Base-by-base conservation (phyloP, 345 rosid species). In the Citrus trifoliata region DNA sequence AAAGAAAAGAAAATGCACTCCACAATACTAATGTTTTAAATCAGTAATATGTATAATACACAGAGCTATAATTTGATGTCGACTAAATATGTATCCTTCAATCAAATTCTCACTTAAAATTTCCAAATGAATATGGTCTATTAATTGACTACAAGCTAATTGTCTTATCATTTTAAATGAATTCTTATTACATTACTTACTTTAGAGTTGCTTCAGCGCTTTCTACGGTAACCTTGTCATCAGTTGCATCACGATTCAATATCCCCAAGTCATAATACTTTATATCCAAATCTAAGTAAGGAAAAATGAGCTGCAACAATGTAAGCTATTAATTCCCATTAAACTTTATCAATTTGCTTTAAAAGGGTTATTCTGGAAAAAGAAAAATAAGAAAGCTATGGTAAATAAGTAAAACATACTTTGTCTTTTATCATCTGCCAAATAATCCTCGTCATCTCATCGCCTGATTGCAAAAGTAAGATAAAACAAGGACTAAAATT, bases 391-490 rank as follows among this genome's bases (percentile, higher is more conserved):
- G 10, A 10, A 38, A 76, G 35, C 46, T 40, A 80, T 28, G 32
- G 33, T 22, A 28, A 76, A 73, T 35, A 32, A 14, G 14, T 65
- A 78, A 70, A 51, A 18, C 85, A 37, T 81, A 96, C 98, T 87
- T 93, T 94, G 21, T 96, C 94, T 78, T 96, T 96, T 63, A 93
- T 91, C 97, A 87, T 86, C 71, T 71, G 82, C 97, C 99, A 94
- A 63, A 96, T 96, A 59, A 96, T 85, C 85, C 99, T 91, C 7
- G 98, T 84, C 98, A 96, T 96, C 82, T 96, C 99, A 86, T 96
- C 99, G 64, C 99, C 99, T 92, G 75, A 70, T 75, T 67, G 56
- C 42, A 63, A 30, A 65, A 35, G n/a, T 73, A 70, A 14, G 24
- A 2, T 0, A 16, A 68, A 73, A n/a, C 10, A 7, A 79, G 35